These are phyloP conservation scores for Geum urbanum DNA, from an alignment of 306 rosid species.

Conservation along the genomic window DNA sequence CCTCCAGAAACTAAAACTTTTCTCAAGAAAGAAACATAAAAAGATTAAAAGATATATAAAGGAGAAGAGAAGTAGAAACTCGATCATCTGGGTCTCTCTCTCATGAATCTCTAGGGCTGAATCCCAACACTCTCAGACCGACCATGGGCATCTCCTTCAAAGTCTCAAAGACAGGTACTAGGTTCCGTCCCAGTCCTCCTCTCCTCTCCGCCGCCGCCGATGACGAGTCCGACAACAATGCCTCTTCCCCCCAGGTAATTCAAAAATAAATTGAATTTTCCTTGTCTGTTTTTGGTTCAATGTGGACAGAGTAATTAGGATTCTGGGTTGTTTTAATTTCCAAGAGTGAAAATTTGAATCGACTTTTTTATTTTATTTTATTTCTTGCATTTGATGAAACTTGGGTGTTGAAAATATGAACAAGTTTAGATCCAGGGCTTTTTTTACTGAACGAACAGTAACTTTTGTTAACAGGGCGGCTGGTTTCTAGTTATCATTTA, in stretches of 20 bases:
- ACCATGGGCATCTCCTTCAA: conserved; percentile 55
- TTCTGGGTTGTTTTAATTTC: conserved; percentile 1
- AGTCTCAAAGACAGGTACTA: conserved; percentile 44
- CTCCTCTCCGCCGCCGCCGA: conserved; percentile 24
- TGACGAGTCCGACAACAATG: conserved; percentile 26
- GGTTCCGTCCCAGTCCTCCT: conserved; percentile 42
- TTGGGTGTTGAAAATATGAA: background rate
- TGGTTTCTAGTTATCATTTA: background rate
- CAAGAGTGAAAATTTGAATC: background rate
- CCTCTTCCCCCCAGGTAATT: conserved; percentile 38
- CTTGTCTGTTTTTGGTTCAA: background rate
- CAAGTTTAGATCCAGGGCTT: background rate
- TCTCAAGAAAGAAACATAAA: too few relatives aligned
- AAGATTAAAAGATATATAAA: too few relatives aligned
- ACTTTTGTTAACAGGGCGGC: background rate
- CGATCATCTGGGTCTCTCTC: background rate
- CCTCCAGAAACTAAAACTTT: too few relatives aligned
- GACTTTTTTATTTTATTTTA: background rate
- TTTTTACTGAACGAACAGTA: background rate
- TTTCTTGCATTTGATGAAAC: background rate
- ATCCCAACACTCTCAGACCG: too few relatives aligned
- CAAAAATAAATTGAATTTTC: background rate
- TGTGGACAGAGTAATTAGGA: background rate
- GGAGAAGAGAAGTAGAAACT: too few relatives aligned
- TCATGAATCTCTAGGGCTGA: too few relatives aligned